phyloP scores from a whole-genome alignment of 768 basidiomycete genomes.

The Chalciporus sphaerocephalus region DNA sequence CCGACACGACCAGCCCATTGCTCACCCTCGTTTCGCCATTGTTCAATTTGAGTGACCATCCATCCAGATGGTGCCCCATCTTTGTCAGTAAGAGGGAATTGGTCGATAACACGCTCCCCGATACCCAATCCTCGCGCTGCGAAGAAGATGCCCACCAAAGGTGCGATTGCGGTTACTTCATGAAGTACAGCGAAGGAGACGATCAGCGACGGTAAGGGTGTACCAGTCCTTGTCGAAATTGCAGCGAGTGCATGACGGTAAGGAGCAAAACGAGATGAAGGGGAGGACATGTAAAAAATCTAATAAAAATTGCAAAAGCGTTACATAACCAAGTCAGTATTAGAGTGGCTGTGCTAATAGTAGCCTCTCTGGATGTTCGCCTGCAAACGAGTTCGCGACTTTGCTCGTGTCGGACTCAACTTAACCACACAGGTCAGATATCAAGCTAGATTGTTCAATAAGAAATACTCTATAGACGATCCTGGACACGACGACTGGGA shows the following conservation, averaged over 20 bases:
- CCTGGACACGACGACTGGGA: slow-evolving; percentile 18
- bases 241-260: slow-evolving; percentile 54
- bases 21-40: slow-evolving; percentile 79
- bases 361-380: slow-evolving; percentile 15
- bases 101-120: slow-evolving; percentile 59
- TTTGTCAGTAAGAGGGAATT: slow-evolving; percentile 28
- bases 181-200: slow-evolving; percentile 83
- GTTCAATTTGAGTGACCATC: slow-evolving; percentile 40
- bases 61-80: slow-evolving; percentile 30
- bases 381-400: slow-evolving; percentile 5
- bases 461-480: slow-evolving; percentile 24
- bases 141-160: slow-evolving; percentile 72
- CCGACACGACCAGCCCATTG: slow-evolving; percentile 67
- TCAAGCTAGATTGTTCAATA: slow-evolving; percentile 3
- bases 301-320: background rate
- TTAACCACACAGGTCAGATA: background rate
- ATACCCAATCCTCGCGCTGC: slow-evolving; percentile 60
- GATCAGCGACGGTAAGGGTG: slow-evolving; percentile 69
- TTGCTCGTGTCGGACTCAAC: slow-evolving; percentile 2
- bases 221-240: slow-evolving; percentile 64
- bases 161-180: slow-evolving; percentile 77
- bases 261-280: slow-evolving; percentile 35
- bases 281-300: slow-evolving; percentile 18
- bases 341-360: slow-evolving; percentile 14
- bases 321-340: slow-evolving; percentile 20